Evolutionary conservation across 1,139 yeast species (phyloP).

Genomic region (Suhomyces kunorum): DNA sequence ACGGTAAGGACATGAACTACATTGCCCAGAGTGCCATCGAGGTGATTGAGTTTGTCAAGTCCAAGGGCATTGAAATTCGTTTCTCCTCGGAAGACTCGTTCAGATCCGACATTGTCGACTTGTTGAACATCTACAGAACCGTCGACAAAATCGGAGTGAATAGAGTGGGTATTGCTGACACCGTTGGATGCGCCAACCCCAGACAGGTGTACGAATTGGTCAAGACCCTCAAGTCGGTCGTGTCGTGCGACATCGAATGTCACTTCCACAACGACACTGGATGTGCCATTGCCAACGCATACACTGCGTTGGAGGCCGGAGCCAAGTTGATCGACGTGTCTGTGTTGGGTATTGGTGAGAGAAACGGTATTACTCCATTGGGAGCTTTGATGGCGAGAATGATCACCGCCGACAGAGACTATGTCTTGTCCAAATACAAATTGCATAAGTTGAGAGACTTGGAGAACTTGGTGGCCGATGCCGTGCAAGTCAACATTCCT

Average conservation of each 20-base stretch:
- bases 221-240: constrained; percentile 57
- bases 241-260: constrained; percentile 58
- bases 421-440: constrained; percentile 57
- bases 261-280: constrained; percentile 66
- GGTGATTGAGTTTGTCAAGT: constrained; percentile 58
- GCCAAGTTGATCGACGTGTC: constrained; percentile 59
- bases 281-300: constrained; percentile 62
- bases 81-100: constrained; percentile 60
- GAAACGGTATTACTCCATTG: constrained; percentile 61
- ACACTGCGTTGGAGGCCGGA: constrained; percentile 63
- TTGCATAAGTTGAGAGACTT: constrained; percentile 55
- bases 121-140: constrained; percentile 56
- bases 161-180: constrained; percentile 63
- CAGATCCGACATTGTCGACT: constrained; percentile 58
- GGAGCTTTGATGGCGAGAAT: constrained; percentile 66
- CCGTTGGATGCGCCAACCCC: constrained; percentile 64
- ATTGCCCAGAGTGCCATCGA: constrained; percentile 81
- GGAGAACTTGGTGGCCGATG: constrained; percentile 59
- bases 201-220: constrained; percentile 61
- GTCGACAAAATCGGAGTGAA: constrained; percentile 61
- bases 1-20: constrained; percentile 98
- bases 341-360: constrained; percentile 61
- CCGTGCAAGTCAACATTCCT: constrained; percentile 58
- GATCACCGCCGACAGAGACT: constrained; percentile 61
- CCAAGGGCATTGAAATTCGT: constrained; percentile 58